Percentiles rank a stretch among this genome's conserved stretches.
phyloP scores from a whole-genome alignment of 352 stramenopile species.

The Nothophytophthora sp. region DNA sequence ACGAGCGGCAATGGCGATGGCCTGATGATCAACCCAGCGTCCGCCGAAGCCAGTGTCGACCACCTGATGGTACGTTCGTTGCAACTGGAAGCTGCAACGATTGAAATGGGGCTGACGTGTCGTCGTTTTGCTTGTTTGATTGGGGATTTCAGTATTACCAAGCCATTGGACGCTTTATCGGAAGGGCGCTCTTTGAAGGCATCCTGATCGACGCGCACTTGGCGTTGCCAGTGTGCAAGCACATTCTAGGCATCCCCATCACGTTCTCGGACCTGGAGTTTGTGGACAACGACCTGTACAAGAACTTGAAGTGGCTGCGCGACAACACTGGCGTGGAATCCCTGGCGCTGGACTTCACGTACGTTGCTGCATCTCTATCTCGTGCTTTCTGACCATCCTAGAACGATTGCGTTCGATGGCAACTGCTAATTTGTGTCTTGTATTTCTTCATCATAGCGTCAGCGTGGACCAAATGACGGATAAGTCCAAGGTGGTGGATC shows the following conservation, averaged over 20 bases:
- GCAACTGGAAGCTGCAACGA: not conserved
- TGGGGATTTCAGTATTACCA: conserved; percentile 68
- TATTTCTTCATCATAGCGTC: conserved; percentile 38
- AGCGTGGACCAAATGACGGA: conserved; percentile 73
- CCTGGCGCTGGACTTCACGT: conserved; percentile 83
- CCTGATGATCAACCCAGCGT: conserved; percentile 86
- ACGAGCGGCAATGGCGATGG: conserved; percentile 72
- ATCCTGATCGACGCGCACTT: conserved; percentile 86
- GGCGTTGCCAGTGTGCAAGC: conserved; percentile 87
- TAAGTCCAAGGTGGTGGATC: conserved; percentile 90
- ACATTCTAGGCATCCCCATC: conserved; percentile 89
- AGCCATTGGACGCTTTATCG: conserved; percentile 88
- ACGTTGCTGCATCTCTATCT: conserved; percentile 23
- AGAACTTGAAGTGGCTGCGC: conserved; percentile 84
- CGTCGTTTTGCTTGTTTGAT: conserved; percentile 4
- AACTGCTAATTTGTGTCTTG: conserved; percentile 1
- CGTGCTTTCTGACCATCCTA: not conserved
- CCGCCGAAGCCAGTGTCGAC: conserved; percentile 78
- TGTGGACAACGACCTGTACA: conserved; percentile 87
- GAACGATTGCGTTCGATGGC: too few relatives aligned
- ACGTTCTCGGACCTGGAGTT: conserved; percentile 92
- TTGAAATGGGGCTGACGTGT: conserved; percentile 1
- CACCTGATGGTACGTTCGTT: conserved; percentile 76
- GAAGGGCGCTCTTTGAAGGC: conserved; percentile 87
- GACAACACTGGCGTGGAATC: conserved; percentile 83